Evolutionary conservation across 176 grass and related monocot species (phyloP).

Genomic region (Phyllostachys edulis): DNA sequence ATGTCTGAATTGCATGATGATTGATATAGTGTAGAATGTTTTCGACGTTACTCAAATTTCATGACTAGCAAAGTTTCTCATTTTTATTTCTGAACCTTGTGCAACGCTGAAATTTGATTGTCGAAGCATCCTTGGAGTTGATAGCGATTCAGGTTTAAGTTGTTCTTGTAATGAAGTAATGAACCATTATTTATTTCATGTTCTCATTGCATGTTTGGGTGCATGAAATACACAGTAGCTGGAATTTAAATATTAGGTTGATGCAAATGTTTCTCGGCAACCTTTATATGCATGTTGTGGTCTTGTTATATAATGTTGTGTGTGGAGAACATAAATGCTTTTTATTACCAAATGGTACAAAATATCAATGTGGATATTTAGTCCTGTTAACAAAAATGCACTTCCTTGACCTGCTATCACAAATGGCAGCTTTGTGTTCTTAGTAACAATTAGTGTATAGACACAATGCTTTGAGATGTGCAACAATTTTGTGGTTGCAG

Average conservation of each 20-base stretch:
- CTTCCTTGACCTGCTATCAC: constrained; percentile 14
- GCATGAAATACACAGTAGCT: not conserved
- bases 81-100: constrained; percentile 35
- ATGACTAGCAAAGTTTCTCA: constrained; percentile 15
- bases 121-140: constrained; percentile 82
- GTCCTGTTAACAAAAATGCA: constrained; percentile 17
- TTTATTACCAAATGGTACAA: constrained; percentile 1
- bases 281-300: not conserved
- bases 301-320: not conserved
- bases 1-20: constrained; percentile 1
- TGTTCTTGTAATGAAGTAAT: constrained; percentile 14
- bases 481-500: constrained; percentile 30
- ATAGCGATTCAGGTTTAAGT: constrained; percentile 76
- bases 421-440: constrained; percentile 2
- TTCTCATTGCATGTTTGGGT: constrained; percentile 7
- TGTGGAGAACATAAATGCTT: not conserved
- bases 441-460: not conserved
- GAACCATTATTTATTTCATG: not conserved
- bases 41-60: not conserved
- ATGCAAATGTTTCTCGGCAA: not conserved
- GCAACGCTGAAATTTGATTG: constrained; percentile 86
- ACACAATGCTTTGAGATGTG: constrained; percentile 12
- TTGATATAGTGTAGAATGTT: not conserved
- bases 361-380: not conserved
- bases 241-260: not conserved